Evolutionary conservation across 2,329 filamentous ascomycete species (phyloP).

Genomic region (Fusarium citri): DNA sequence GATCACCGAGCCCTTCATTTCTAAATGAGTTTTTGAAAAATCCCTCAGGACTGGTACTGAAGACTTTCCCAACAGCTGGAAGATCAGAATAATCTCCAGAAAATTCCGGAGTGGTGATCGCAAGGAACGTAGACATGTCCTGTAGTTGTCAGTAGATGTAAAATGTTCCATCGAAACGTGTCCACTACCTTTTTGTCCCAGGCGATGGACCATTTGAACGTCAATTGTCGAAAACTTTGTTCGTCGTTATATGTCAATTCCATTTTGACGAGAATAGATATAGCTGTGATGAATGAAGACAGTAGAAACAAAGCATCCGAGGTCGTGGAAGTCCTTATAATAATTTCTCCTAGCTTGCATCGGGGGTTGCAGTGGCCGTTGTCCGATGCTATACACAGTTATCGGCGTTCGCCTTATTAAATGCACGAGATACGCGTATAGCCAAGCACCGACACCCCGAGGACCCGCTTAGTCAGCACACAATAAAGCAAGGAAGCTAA

Average conservation of each 20-base stretch:
- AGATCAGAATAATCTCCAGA: background rate
- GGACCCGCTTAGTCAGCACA: too few relatives aligned
- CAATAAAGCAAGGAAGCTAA: too few relatives aligned
- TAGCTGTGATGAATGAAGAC: background rate
- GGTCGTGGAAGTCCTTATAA: background rate
- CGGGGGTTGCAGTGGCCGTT: rapidly evolving
- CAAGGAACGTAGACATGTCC: background rate
- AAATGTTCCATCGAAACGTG: background rate
- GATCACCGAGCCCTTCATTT: background rate
- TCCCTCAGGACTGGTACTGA: background rate
- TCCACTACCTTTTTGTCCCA: background rate
- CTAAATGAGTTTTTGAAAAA: background rate
- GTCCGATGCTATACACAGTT: background rate
- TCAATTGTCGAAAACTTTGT: background rate
- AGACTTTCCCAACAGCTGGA: background rate
- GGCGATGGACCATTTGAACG: background rate
- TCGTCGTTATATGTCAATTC: background rate
- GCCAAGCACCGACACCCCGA: too few relatives aligned
- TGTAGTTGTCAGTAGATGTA: background rate
- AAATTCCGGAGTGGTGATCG: background rate
- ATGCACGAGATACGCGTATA: too few relatives aligned
- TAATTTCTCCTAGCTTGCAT: too few relatives aligned
- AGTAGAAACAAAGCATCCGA: background rate
- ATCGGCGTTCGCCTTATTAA: too few relatives aligned
- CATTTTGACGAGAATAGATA: rapidly evolving